phyloP scores from a whole-genome alignment of 2,329 filamentous ascomycete species.

The Beauveria varroae region DNA sequence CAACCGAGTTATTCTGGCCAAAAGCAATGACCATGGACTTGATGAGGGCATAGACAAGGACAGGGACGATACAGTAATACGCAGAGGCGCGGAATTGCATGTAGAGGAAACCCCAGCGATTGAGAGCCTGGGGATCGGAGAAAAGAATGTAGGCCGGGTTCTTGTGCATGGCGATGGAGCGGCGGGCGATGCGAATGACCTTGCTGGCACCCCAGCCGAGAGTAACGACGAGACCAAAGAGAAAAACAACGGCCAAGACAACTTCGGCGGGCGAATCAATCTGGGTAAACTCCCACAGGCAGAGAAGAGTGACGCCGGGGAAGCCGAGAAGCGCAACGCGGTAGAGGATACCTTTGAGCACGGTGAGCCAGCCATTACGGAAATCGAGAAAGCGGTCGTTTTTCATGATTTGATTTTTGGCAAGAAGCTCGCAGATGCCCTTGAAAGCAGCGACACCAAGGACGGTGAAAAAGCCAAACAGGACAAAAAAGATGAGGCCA shows the following conservation, averaged over 20 bases:
- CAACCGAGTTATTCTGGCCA: constrained; percentile 59
- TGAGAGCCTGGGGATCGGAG: constrained; percentile 86
- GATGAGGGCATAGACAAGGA: constrained; percentile 70
- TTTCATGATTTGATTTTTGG: constrained; percentile 71
- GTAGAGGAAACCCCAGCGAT: constrained; percentile 98
- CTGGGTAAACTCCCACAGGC: constrained; percentile 86
- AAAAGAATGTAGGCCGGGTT: constrained; percentile 97
- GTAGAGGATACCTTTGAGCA: constrained; percentile 91
- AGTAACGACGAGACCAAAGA: constrained; percentile 70
- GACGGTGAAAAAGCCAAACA: constrained; percentile 71
- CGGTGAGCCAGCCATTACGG: constrained; percentile 86
- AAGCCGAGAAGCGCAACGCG: constrained; percentile 85
- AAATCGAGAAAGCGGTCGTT: constrained; percentile 85
- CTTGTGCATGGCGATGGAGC: constrained; percentile 85
- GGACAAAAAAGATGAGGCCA: constrained; percentile 78
- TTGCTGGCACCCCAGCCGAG: constrained; percentile 84
- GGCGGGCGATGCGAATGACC: constrained; percentile 81
- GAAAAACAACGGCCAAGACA: constrained; percentile 81
- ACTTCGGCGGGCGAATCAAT: constrained; percentile 80
- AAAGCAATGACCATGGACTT: constrained; percentile 88
- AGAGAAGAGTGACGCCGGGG: constrained; percentile 83
- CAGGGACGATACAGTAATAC: constrained; percentile 87
- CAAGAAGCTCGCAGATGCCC: constrained; percentile 66
- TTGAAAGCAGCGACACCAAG: constrained; percentile 74
- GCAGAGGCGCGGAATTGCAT: constrained; percentile 93